Conservation (phyloP, 495 filamentous ascomycete genomes). For the Penicillium coffeae region DNA sequence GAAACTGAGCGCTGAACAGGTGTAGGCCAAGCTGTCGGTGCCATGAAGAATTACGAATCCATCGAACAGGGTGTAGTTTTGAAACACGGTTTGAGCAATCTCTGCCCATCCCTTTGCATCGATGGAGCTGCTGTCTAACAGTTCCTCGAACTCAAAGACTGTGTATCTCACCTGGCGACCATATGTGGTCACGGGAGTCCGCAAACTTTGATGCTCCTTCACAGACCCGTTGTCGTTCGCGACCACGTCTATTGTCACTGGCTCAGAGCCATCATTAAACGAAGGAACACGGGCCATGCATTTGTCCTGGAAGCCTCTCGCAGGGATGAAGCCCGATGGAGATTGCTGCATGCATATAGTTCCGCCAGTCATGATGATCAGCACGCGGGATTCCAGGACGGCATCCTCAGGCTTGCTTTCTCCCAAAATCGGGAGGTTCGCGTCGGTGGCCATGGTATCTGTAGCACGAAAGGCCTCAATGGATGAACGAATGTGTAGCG, state of each 20-base stretch:
- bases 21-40: constrained; percentile 90
- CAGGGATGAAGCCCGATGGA: constrained; percentile 62
- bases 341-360: constrained; percentile 92
- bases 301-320: constrained; percentile 75
- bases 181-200: constrained; percentile 79
- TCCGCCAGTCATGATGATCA: constrained; percentile 92
- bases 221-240: constrained; percentile 42
- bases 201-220: constrained; percentile 54
- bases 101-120: constrained; percentile 85
- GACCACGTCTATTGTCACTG: constrained; percentile 51
- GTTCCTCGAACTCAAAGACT: constrained; percentile 78
- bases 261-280: constrained; percentile 82
- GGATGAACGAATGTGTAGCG: neutral
- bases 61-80: constrained; percentile 89
- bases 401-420: constrained; percentile 21
- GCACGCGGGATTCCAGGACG: constrained; percentile 67
- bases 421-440: constrained; percentile 21
- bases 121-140: constrained; percentile 92
- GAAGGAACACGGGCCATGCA: constrained; percentile 79
- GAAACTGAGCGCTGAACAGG: constrained; percentile 87
- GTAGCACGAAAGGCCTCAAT: constrained; percentile 1
- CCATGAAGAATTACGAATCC: constrained; percentile 96
- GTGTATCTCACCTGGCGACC: constrained; percentile 79
- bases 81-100: constrained; percentile 64
- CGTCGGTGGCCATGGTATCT: constrained; percentile 29